Base-by-base conservation (phyloP, 768 basidiomycete species). In the Auricularia sp. region DNA sequence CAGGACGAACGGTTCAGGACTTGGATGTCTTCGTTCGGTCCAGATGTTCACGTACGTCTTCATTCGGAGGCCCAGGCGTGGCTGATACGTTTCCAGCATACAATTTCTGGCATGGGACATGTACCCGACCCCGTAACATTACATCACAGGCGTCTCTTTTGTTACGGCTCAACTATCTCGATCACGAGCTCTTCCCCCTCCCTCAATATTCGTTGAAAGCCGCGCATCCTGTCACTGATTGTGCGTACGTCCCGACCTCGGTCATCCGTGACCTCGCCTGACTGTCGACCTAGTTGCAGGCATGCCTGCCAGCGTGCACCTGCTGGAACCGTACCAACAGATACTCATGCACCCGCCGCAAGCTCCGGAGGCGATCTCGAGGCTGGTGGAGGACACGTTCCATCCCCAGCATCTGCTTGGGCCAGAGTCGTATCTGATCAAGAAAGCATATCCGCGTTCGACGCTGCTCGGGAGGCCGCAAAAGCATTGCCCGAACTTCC, bases 141-240 rank as follows among this genome's bases (percentile, higher is more conserved):
- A 88, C 85, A 2, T 86, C 85, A 37, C 83, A 86, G 2, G 87
- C 87, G 7, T 83, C 84, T 68, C 85, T 84, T 67, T 88, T 91
- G 66, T 80, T 92, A 21, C 82, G 85, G 62, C 78, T 98, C 16
- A 84, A 84, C 68, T 78, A 86, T 65, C 77, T 96, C 33, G 92
- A 96, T 69, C 67, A 80, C 1, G 73, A 82, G 1, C 82, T 94
- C 69, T 98, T 97, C 77, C 83, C 83, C 0, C 70, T 88, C 14
- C 89, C 88, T 0, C 77, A 85, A 65, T 85, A 81, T 70, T 76
- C 76, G 0, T 71, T 82, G 51, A 70, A 72, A 0, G 73, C 85
- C 11, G 69, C 73, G 47, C 79, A 75, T 63, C 69, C 74, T 18
- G 68, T 89, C 44, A 71, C 56, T 8, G 64, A 16, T 47, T 21